A percentile compares a stretch with the other conserved stretches of the same genome.
These are phyloP conservation scores for Pythium aphanidermatum DNA, from an alignment of 352 stramenopile species.

Conservation along the genomic window DNA sequence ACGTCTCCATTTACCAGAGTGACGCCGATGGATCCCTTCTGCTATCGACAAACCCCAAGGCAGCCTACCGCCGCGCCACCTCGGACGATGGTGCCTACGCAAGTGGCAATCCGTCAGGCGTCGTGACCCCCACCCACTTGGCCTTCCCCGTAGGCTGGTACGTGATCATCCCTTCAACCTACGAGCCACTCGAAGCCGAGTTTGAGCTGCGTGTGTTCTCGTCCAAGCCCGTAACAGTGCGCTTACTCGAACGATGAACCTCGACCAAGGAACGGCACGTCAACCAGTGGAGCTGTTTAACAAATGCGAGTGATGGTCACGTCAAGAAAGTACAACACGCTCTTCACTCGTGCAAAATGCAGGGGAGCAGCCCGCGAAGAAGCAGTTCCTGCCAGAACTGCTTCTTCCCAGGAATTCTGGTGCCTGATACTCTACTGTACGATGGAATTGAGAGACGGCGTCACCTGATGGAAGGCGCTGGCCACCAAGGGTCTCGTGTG, in stretches of 20 bases:
- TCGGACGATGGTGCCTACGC: conserved; percentile 56
- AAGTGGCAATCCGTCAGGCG: conserved; percentile 43
- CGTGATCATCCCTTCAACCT: conserved; percentile 70
- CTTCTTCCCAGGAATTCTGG: too few species aligned
- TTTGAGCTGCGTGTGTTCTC: conserved; percentile 62
- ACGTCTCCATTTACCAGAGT: conserved; percentile 68
- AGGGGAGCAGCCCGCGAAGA: too few species aligned
- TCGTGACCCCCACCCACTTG: conserved; percentile 29
- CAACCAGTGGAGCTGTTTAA: too few species aligned
- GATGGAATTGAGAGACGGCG: too few species aligned
- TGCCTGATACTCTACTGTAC: too few species aligned
- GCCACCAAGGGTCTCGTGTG: too few species aligned
- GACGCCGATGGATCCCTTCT: conserved; percentile 45
- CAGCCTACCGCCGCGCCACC: conserved; percentile 40
- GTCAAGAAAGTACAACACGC: too few species aligned
- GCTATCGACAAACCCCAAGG: conserved; percentile 54
- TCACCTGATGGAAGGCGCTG: too few species aligned
- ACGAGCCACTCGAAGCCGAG: conserved; percentile 44
- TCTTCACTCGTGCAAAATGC: too few species aligned
- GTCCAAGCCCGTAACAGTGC: conserved; percentile 33
- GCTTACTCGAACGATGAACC: conserved; percentile 7
- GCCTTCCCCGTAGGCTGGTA: conserved; percentile 53
- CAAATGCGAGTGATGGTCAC: too few species aligned
- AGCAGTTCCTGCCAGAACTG: too few species aligned
- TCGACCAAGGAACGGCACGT: too few species aligned